Evolutionary conservation across 495 filamentous ascomycete genomes (phyloP).

Genomic region (Chlorociboria aeruginascens): DNA sequence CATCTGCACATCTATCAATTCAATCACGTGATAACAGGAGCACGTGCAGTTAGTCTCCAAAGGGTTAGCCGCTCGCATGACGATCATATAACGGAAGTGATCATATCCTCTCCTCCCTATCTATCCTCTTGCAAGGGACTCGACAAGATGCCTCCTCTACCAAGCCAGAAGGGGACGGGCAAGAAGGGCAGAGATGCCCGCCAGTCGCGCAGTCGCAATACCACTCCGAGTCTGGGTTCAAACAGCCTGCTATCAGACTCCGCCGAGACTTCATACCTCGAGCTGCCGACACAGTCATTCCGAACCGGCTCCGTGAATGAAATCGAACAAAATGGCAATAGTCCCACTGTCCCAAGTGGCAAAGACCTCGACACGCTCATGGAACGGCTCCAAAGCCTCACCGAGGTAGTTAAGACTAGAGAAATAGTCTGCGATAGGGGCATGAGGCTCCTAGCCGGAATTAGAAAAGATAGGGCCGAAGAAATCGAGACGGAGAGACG

Average conservation of each 20-base stretch:
- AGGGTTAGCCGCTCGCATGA: too few species aligned
- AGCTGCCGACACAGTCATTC: slow-evolving; percentile 40
- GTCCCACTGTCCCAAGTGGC: slow-evolving; percentile 52
- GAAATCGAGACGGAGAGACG: slow-evolving; percentile 32
- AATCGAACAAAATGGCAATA: slow-evolving; percentile 50
- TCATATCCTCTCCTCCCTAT: background rate
- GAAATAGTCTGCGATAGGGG: slow-evolving; percentile 54
- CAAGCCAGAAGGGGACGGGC: slow-evolving; percentile 60
- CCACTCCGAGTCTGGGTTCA: slow-evolving; percentile 59
- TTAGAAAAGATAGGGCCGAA: slow-evolving; percentile 44
- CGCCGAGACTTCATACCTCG: slow-evolving; percentile 52
- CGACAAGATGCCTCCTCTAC: slow-evolving; percentile 35
- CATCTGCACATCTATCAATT: too few species aligned
- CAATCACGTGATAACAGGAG: too few species aligned
- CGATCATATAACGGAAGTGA: too few species aligned
- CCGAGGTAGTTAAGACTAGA: slow-evolving; percentile 51
- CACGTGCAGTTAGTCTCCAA: too few species aligned
- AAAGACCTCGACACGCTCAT: slow-evolving; percentile 58
- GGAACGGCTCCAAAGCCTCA: slow-evolving; percentile 52
- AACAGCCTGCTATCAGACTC: slow-evolving; percentile 36
- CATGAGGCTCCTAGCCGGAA: slow-evolving; percentile 57
- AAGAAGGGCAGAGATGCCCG: slow-evolving; percentile 59
- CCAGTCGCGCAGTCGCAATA: slow-evolving; percentile 73
- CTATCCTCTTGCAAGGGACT: background rate
- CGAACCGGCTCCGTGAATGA: slow-evolving; percentile 49